Base-by-base conservation (phyloP, 208 protist species). In the Wallacemonas sp. region DNA sequence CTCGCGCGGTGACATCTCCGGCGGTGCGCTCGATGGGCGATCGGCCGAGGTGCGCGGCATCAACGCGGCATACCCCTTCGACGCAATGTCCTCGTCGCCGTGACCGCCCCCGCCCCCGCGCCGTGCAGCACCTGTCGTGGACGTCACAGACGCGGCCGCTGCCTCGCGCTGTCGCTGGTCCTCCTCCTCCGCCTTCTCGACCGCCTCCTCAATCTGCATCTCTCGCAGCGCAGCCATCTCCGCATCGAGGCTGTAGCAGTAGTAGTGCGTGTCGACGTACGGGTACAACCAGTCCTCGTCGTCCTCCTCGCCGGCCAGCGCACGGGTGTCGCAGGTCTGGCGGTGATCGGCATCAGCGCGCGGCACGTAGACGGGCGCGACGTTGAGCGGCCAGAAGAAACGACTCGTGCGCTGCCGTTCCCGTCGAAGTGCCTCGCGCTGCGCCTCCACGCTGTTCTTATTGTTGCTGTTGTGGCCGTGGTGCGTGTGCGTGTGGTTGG, bases 321-420 rank as follows among this genome's bases (percentile, higher is more conserved):
- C 39, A 14, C 38, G 38, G 0, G 57, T 62, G 33, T 70, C 63
- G 50, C 74, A 74, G 74, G 49, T 32, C 10, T 46, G 57, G 10
- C 54, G n/a, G 57, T 59, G 52, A n/a, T 18, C 33, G 48, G 54
- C 72, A 4, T 18, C 33, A 11, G 32, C 61, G 28, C 72, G 65
- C 64, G 67, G 65, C 23, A 67, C 50, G 29, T 62, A 39, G 2
- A 70, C 67, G 26, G 74, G 74, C 18, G 74, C 74, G 26, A 76
- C 69, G 22, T 50, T 67, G 36, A 80, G 55, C 20, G 74, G 49
- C 74, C 74, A 80, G 61, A 80, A 80, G 36, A 80, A 80, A 12
- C 70, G 63, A 0, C 67, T 59, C 31, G 52, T 59, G 52, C 52
- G 52, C n/a, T 4, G 7, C 31, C 36, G 32, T 29, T 46, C 41